These are phyloP conservation scores for Cenchrus purpureus DNA, from an alignment of 176 grass and related monocot species.

Conservation along the genomic window DNA sequence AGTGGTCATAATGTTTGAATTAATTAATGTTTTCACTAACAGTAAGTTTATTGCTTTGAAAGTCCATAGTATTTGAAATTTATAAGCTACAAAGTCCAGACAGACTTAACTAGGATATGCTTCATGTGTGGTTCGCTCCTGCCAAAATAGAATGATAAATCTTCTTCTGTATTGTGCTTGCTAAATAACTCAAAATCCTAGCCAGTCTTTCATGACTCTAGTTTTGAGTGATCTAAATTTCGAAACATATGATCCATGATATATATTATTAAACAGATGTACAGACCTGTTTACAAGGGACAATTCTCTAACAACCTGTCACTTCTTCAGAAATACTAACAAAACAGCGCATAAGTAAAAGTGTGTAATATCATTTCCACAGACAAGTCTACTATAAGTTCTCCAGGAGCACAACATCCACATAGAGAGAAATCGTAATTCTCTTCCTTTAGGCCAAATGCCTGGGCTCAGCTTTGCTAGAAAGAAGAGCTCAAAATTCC, in stretches of 20 bases:
- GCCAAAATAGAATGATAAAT: slow-evolving; percentile 5
- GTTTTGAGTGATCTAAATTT: too few relatives aligned
- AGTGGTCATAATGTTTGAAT: slow-evolving; percentile 16
- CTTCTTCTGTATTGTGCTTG: too few relatives aligned
- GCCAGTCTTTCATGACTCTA: too few relatives aligned
- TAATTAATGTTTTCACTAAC: neutral
- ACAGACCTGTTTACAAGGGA: neutral
- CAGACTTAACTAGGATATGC: neutral
- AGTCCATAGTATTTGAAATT: neutral
- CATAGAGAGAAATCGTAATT: slow-evolving; percentile 1
- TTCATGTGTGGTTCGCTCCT: neutral
- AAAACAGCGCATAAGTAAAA: neutral
- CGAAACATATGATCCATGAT: too few relatives aligned
- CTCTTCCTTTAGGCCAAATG: neutral
- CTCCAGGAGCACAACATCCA: neutral
- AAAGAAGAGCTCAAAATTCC: slow-evolving; percentile 17
- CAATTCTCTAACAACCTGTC: neutral
- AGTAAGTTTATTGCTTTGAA: neutral
- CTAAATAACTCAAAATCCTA: too few relatives aligned
- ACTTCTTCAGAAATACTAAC: neutral
- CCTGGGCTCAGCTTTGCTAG: neutral
- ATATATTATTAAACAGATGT: neutral
- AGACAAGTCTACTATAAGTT: neutral
- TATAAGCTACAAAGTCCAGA: neutral
- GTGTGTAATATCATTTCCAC: neutral